Base-by-base conservation (phyloP, 2,329 filamentous ascomycete species). In the Reticulascus tulasneorum region DNA sequence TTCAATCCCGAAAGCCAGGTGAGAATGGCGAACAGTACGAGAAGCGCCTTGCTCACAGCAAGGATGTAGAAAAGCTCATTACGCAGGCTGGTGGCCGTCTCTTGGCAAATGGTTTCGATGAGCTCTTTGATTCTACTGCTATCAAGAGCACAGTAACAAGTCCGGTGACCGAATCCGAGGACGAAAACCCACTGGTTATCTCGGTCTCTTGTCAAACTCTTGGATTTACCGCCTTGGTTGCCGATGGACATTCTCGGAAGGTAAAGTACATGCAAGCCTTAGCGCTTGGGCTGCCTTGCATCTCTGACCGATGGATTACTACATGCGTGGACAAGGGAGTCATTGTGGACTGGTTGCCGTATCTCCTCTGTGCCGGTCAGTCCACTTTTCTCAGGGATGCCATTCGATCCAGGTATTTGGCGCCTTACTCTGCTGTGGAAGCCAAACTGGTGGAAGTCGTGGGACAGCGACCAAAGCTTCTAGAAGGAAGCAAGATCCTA, bases 191-290 rank as follows among this genome's bases (percentile, higher is more conserved):
- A 11, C 34, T 93, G 13, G 65, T 58, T 2, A 68, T 94, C 1
- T 77, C 66, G 2, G 47, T 66, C 9, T 58, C 66, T 16, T 74
- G 75, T 16, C 52, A 64, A 23, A 62, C 72, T 3, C 66, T 81
- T 2, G 83, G 86, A 1, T 97, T 98, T 53, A 80, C 86, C 0
- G 90, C 88, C 5, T 66, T 97, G 11, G 86, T 98, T 41, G 84
- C 90, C 0, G 87, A 97, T 52, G 77, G 79, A 5, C 85, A 95
- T 56, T 93, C 86, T 7, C 80, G 91, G 29, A 89, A 88, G 45
- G 77, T 82, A 32, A 98, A 97, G 56, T 96, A 93, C 58, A 86
- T 97, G 72, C 90, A 97, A 62, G 93, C 93, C 0, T 75, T 98
- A 3, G 90, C 93, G 0, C 75, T 98, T 1, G 88, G 87, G 1